phyloP scores from a whole-genome alignment of 1,284 basidiomycete genomes.

The Apiotrichum brassicae region DNA sequence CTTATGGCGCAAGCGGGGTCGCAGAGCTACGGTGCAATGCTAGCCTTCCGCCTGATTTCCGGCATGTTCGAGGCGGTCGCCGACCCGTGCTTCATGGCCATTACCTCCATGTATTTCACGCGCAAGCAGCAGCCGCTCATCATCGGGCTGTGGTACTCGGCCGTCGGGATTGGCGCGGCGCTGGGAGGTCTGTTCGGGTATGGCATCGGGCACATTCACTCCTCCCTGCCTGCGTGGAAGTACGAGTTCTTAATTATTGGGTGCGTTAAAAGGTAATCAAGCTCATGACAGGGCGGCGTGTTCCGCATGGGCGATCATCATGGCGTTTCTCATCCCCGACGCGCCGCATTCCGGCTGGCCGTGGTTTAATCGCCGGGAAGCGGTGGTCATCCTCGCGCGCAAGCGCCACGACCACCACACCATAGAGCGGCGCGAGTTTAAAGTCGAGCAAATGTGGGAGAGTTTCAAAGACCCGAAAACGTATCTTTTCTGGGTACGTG shows the following conservation, averaged over 20 bases:
- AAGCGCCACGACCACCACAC: conserved; percentile 46
- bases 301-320: conserved; percentile 37
- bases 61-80: conserved; percentile 49
- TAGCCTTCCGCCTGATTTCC: conserved; percentile 48
- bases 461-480: conserved; percentile 29
- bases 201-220: conserved; percentile 30
- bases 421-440: conserved; percentile 46
- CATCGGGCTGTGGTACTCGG: conserved; percentile 43
- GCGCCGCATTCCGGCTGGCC: conserved; percentile 39
- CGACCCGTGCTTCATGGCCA: conserved; percentile 34
- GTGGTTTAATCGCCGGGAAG: conserved; percentile 45
- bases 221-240: conserved; percentile 40
- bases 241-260: conserved; percentile 47
- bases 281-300: too few species aligned
- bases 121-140: conserved; percentile 42
- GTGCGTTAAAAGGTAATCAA: too few species aligned
- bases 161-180: conserved; percentile 45
- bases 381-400: conserved; percentile 47
- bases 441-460: conserved; percentile 47
- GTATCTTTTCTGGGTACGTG: conserved; percentile 38
- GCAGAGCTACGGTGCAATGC: conserved; percentile 48
- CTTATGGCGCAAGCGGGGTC: conserved; percentile 47
- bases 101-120: conserved; percentile 43
- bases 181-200: conserved; percentile 38
- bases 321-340: conserved; percentile 35